Evolutionary conservation across 805 yeast genomes (phyloP).

Genomic region (Pichia occidentalis): DNA sequence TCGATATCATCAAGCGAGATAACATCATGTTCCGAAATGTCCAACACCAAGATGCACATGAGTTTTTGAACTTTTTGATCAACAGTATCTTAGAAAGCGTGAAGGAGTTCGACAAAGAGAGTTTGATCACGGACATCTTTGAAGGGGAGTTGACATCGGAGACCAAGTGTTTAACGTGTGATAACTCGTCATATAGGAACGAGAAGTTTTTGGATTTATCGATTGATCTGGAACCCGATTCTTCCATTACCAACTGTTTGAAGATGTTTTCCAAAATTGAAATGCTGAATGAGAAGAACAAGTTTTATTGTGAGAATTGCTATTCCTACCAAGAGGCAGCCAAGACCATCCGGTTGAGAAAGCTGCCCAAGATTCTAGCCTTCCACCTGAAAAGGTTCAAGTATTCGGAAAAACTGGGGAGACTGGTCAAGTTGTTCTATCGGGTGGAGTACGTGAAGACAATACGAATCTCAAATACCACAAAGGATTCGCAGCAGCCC

Average conservation of each 20-base stretch:
- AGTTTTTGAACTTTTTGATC: conserved; percentile 79
- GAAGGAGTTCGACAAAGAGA: conserved; percentile 25
- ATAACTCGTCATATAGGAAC: conserved; percentile 69
- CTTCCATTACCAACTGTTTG: conserved; percentile 69
- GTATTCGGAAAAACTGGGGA: conserved; percentile 74
- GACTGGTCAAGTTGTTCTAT: conserved; percentile 81
- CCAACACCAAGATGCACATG: conserved; percentile 99
- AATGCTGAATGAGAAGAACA: conserved; percentile 77
- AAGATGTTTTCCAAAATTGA: conserved; percentile 82
- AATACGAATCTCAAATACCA: conserved; percentile 63
- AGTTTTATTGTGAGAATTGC: conserved; percentile 89
- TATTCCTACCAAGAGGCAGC: conserved; percentile 91
- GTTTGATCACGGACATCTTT: conserved; percentile 48
- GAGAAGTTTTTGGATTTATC: conserved; percentile 85
- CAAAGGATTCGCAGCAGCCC: conserved; percentile 44
- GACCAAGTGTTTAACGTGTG: conserved; percentile 87
- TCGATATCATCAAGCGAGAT: conserved; percentile 70
- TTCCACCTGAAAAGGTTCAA: conserved; percentile 89
- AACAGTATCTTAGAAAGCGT: conserved; percentile 59
- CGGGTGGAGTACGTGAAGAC: conserved; percentile 74
- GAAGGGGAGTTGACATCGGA: conserved; percentile 83
- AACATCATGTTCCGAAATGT: conserved; percentile 81
- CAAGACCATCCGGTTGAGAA: conserved; percentile 73
- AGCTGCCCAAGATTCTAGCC: conserved; percentile 71
- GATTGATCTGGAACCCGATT: conserved; percentile 71